Evolutionary conservation across 371 early-diverging fungal species (phyloP), one percentile per base, ranked within the genome.

Genomic region (Rhizopus microsporus): DNA sequence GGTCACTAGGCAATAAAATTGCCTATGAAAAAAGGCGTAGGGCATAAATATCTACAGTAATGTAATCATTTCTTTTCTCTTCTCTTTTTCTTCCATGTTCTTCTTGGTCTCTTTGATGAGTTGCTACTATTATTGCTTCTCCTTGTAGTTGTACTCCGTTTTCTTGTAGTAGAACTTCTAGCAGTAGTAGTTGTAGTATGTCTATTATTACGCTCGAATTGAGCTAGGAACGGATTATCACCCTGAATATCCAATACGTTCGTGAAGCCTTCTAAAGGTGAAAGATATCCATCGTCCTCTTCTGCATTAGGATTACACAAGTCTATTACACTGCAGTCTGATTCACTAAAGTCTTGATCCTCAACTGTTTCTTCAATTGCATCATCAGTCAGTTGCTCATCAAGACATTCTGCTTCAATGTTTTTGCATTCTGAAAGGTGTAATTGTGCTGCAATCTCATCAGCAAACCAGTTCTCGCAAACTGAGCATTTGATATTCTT

Each of bases 191-290:
- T 37, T 29, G 44, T 39, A 37, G 38, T 37, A 13, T 10, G 10
- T 13, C 38, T 51, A 2, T 30, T 40, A 38, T 44, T 37, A 29
- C 12, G 54, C 13, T 50, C 15, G 5, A 63, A 45, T 45, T 58
- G 64, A 33, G 40, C 34, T 3, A 58, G 35, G 30, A 37, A 59
- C 0, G 43, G 50, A 39, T 56, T 51, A 35, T 35, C 50, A 7
- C 50, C 37, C 0, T 13, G 57, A 1, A 49, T 15, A 0, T 57
- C 57, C 23, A 53, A 33, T 5, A 67, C 29, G 33, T 37, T 67
- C 7, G 49, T 59, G 35, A 63, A 63, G 0, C 68, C 68, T 52
- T 63, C 60, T 23, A 68, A 46, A 1, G 68, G 68, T 5, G 68
- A 68, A 4, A 68, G 39, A 15, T 59, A 60, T 1, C 63, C 63